These are phyloP conservation scores for Heritiera fomes DNA, from an alignment of 345 rosid genomes.

Conservation along the genomic window DNA sequence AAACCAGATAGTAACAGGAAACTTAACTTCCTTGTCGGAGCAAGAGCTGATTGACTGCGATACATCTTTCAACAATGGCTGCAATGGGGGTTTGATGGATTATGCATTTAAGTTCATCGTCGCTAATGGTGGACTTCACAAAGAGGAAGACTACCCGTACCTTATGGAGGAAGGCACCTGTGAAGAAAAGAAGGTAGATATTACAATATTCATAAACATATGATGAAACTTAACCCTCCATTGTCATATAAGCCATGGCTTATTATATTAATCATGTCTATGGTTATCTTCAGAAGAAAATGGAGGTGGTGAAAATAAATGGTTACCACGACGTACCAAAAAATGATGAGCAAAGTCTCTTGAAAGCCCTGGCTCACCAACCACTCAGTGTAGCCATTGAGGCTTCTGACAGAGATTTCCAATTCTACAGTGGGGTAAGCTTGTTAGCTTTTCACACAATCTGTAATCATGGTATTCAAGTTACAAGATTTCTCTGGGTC, in stretches of 20 bases:
- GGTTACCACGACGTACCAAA: slow-evolving; percentile 60
- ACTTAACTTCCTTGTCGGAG: slow-evolving; percentile 55
- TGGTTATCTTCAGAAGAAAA: slow-evolving; percentile 32
- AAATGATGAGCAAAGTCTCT: slow-evolving; percentile 46
- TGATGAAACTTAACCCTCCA: not conserved
- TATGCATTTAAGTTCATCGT: slow-evolving; percentile 49
- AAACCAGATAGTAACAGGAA: slow-evolving; percentile 59
- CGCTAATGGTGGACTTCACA: slow-evolving; percentile 55
- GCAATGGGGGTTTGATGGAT: slow-evolving; percentile 67
- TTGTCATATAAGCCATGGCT: not conserved
- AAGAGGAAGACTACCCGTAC: slow-evolving; percentile 66
- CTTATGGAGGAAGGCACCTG: slow-evolving; percentile 68
- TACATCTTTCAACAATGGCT: slow-evolving; percentile 48
- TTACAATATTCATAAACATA: not conserved
- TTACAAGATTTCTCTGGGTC: not conserved
- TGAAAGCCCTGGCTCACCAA: slow-evolving; percentile 59
- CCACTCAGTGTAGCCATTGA: slow-evolving; percentile 61
- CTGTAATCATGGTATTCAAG: not conserved
- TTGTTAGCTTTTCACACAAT: not conserved
- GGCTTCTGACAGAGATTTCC: slow-evolving; percentile 64
- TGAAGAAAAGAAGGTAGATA: slow-evolving; percentile 39
- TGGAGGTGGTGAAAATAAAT: slow-evolving; percentile 40
- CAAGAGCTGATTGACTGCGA: slow-evolving; percentile 66
- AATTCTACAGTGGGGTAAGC: slow-evolving; percentile 59
- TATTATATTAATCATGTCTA: not conserved